These are phyloP conservation scores for Hirsutella thompsonii DNA, from an alignment of 2,329 filamentous ascomycete species.

Conservation along the genomic window DNA sequence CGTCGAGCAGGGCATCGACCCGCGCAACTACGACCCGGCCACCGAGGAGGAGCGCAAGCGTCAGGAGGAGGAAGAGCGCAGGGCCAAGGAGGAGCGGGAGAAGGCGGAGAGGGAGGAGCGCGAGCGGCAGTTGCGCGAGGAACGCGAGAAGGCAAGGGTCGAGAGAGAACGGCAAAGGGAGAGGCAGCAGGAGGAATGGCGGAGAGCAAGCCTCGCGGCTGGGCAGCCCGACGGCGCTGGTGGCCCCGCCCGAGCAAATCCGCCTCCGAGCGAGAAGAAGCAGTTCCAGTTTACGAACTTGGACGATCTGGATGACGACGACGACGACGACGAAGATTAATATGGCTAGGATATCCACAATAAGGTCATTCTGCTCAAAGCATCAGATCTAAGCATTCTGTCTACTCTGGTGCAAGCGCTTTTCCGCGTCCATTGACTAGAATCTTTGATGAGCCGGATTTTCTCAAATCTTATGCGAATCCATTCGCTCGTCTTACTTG, in stretches of 20 bases:
- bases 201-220: slow-evolving; percentile 22
- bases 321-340: slow-evolving; percentile 15
- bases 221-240: slow-evolving; percentile 12
- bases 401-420: too few species aligned
- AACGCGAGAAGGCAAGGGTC: slow-evolving; percentile 23
- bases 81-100: slow-evolving; percentile 32
- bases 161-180: slow-evolving; percentile 30
- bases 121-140: slow-evolving; percentile 26
- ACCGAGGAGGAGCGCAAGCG: slow-evolving; percentile 38
- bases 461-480: too few species aligned
- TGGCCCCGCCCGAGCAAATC: slow-evolving; percentile 11
- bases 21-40: slow-evolving; percentile 44
- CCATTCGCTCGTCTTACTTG: too few species aligned
- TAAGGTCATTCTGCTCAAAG: too few species aligned
- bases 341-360: too few species aligned
- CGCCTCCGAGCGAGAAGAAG: slow-evolving; percentile 26
- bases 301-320: slow-evolving; percentile 37
- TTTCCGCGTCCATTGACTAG: too few species aligned
- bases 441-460: too few species aligned
- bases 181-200: slow-evolving; percentile 27
- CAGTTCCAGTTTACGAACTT: slow-evolving; percentile 44
- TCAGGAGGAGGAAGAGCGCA: slow-evolving; percentile 36
- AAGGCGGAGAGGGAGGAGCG: slow-evolving; percentile 31
- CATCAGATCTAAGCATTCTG: too few species aligned
- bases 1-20: slow-evolving; percentile 48